phyloP scores from a whole-genome alignment of 2,329 filamentous ascomycete species.

The Domatiomyces catenatus region DNA sequence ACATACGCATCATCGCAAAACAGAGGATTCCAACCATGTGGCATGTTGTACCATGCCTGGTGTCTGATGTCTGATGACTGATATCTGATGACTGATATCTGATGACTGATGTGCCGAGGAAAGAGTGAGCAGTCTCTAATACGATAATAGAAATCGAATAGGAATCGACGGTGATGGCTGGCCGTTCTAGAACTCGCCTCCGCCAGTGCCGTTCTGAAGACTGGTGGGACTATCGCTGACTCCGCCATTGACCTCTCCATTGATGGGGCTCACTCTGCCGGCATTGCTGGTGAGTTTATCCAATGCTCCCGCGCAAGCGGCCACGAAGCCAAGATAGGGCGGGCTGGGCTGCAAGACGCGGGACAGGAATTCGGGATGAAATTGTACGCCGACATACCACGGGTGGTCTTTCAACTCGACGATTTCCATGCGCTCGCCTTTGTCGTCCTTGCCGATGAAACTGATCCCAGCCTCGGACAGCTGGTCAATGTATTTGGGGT shows the following conservation, averaged over 20 bases:
- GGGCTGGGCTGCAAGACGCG: slow-evolving; percentile 58
- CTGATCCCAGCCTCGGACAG: slow-evolving; percentile 54
- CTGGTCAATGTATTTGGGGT: slow-evolving; percentile 56
- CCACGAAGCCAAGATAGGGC: slow-evolving; percentile 72
- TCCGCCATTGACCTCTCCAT: neutral
- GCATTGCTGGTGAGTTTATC: slow-evolving; percentile 18
- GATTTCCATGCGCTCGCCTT: slow-evolving; percentile 65
- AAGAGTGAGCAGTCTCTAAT: too few relatives aligned
- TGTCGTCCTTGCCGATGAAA: slow-evolving; percentile 68
- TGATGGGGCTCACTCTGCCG: neutral
- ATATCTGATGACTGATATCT: too few relatives aligned
- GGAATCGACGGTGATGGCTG: neutral
- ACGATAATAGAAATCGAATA: neutral
- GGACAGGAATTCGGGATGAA: slow-evolving; percentile 73
- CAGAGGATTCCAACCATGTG: too few relatives aligned
- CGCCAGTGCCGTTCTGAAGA: neutral
- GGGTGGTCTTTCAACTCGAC: slow-evolving; percentile 70
- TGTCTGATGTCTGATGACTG: too few relatives aligned
- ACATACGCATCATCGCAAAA: too few relatives aligned
- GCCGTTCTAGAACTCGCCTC: neutral
- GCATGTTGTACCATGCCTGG: too few relatives aligned
- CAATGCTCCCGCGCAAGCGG: slow-evolving; percentile 56
- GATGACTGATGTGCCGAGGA: too few relatives aligned
- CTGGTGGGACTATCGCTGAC: neutral
- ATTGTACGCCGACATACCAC: slow-evolving; percentile 75